Evolutionary conservation across 257 asterid genomes (phyloP), one percentile per base, ranked within the genome.

Genomic region (Misopates orontium): DNA sequence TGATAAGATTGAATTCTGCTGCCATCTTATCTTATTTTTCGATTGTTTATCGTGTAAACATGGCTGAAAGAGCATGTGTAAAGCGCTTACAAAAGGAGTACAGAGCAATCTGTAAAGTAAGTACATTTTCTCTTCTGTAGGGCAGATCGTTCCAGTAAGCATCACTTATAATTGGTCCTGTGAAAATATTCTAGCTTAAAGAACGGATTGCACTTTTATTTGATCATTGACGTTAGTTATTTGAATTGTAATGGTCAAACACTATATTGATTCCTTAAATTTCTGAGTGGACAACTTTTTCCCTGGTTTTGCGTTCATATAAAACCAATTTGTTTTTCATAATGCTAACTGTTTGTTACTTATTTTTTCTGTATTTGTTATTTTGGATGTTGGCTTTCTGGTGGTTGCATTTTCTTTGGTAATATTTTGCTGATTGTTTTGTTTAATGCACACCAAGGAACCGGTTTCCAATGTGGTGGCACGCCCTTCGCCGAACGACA

Each of bases 1-100:
- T 73, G 68, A 70, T 31, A 68, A 66, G 72, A 67, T 56, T 53
- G 64, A 60, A 19, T 16, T 67, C 67, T 56, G 67, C 65, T 51
- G 72, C 50, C 64, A 64, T 63, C 47, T 62, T 25, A 39, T 51
- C 48, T 60, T 62, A 54, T 39, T 10, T 9, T 64, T 36, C 10
- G 9, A 31, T 36, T 68, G 39, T 51, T 24, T 49, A n/a, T 57
- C 62, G 8, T 51, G 16, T 45, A 52, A 19, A 62, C 76, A 94
- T 94, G 99, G 82, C 96, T 51, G 91, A 82, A 74, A 90, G 74
- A 53, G 92, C 89, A 13, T 93, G 99, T 54, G 90, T 90, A 40
- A 88, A 88, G 83, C 98, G 99, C 72, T 96, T 95, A 36, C 99
- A 88, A 75, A 95, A 91, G 81, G 99, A 95, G 80, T 91, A 86